These are phyloP conservation scores for Stemphylium beticola DNA, from an alignment of 2,329 filamentous ascomycete species.

Conservation along the genomic window DNA sequence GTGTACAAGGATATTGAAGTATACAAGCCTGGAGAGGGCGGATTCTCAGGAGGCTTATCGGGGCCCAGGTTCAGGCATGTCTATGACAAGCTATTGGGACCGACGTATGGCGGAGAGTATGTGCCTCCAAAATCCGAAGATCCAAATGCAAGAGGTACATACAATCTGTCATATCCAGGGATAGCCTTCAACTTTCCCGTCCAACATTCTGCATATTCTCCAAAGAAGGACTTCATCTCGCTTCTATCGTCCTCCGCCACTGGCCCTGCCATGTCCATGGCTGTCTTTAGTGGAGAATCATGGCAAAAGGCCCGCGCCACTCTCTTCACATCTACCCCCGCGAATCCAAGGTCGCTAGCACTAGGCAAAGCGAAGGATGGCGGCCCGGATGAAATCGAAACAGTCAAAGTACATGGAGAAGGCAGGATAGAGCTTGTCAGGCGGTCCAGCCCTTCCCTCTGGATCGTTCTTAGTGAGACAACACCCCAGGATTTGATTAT, in stretches of 20 bases:
- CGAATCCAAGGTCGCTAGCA: conserved; percentile 74
- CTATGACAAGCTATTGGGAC: conserved; percentile 91
- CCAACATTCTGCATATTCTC: conserved; percentile 74
- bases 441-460: conserved; percentile 69
- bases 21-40: conserved; percentile 63
- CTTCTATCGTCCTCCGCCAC: conserved; percentile 80
- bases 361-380: conserved; percentile 73
- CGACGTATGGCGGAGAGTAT: conserved; percentile 93
- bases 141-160: conserved; percentile 68
- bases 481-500: conserved; percentile 90
- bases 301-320: conserved; percentile 83
- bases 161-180: conserved; percentile 92
- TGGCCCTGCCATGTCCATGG: conserved; percentile 82
- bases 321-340: conserved; percentile 76
- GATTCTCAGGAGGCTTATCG: conserved; percentile 42
- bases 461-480: conserved; percentile 81
- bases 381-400: conserved; percentile 86
- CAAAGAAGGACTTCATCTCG: conserved; percentile 80
- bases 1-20: conserved; percentile 84
- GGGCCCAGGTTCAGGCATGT: conserved; percentile 87
- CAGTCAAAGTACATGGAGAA: conserved; percentile 77
- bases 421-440: conserved; percentile 80
- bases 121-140: conserved; percentile 66
- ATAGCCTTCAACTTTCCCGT: conserved; percentile 92
- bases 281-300: conserved; percentile 86